Percentiles rank a stretch among this genome's conserved stretches.
These are phyloP conservation scores for Metschnikowia amazonensis DNA, from an alignment of 805 yeast genomes.

Conservation along the genomic window DNA sequence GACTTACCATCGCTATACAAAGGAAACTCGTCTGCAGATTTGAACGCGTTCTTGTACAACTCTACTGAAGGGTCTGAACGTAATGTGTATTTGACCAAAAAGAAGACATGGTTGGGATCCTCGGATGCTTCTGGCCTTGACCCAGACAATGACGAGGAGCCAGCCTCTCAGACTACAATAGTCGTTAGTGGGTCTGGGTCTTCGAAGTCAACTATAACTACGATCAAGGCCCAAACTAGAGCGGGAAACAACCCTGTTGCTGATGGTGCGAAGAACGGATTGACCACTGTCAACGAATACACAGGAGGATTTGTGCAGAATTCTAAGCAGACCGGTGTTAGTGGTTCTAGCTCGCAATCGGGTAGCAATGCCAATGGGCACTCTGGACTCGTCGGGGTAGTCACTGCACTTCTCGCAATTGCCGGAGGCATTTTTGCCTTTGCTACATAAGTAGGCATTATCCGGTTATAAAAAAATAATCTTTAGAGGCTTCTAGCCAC, in stretches of 20 bases:
- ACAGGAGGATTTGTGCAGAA: conserved; percentile 41
- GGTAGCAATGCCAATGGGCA: background rate
- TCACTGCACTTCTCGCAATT: conserved; percentile 11
- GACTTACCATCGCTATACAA: conserved; percentile 60
- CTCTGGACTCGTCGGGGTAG: conserved; percentile 6
- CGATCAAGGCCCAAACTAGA: conserved; percentile 13
- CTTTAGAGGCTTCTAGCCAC: background rate
- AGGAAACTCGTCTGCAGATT: conserved; percentile 46
- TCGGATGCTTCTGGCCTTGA: conserved; percentile 65
- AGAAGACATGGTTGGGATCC: conserved; percentile 55
- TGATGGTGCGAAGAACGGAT: conserved; percentile 9
- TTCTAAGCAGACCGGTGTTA: conserved; percentile 4
- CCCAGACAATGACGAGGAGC: conserved; percentile 36
- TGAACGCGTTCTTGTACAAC: conserved; percentile 44
- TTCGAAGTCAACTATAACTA: conserved; percentile 16
- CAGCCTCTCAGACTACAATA: conserved; percentile 14
- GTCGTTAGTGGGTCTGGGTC: conserved; percentile 19
- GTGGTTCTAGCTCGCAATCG: conserved; percentile 8
- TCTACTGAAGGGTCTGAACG: conserved; percentile 38
- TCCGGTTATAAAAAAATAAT: background rate
- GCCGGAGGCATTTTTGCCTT: conserved; percentile 8
- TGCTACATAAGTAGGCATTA: background rate
- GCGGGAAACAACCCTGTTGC: conserved; percentile 11
- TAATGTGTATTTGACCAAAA: conserved; percentile 57
- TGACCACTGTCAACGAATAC: conserved; percentile 19